Conservation (phyloP, 2,329 filamentous ascomycete species). For the Trichoderma brevicompactum region DNA sequence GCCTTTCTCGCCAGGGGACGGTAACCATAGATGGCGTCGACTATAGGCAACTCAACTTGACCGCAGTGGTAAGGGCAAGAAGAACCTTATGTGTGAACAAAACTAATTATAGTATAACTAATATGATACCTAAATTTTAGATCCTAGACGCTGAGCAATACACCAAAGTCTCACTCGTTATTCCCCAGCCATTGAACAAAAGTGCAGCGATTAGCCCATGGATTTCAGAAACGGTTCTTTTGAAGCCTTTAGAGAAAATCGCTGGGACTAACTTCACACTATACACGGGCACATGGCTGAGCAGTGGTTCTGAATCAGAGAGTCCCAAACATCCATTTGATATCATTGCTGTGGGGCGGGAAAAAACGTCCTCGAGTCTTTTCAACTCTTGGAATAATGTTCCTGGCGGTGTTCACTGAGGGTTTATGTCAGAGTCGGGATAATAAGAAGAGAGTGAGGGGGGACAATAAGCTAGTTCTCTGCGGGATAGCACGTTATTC, state of each 20-base stretch:
- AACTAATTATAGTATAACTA: not conserved
- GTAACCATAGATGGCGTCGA: not conserved
- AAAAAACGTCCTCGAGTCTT: not conserved
- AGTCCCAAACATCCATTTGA: not conserved
- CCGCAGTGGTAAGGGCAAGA: slow-evolving; percentile 3
- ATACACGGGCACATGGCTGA: slow-evolving; percentile 3
- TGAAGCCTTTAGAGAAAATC: not conserved
- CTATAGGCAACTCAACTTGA: slow-evolving; percentile 1
- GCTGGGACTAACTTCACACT: not conserved
- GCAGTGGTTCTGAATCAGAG: not conserved
- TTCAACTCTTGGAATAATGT: slow-evolving; percentile 13
- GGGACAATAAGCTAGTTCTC: too few relatives aligned
- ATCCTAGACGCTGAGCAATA: not conserved
- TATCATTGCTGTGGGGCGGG: not conserved
- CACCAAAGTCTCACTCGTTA: not conserved
- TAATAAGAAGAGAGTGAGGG: too few relatives aligned
- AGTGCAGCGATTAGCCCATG: slow-evolving; percentile 6
- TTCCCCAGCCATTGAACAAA: not conserved
- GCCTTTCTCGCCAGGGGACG: not conserved
- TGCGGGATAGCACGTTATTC: too few relatives aligned
- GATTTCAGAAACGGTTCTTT: not conserved
- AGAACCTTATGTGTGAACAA: not conserved
- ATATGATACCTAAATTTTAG: not conserved
- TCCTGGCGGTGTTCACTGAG: too few relatives aligned
- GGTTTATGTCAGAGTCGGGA: too few relatives aligned